Conservation (phyloP, 352 stramenopile genomes). For the Phytophthora quininea region DNA sequence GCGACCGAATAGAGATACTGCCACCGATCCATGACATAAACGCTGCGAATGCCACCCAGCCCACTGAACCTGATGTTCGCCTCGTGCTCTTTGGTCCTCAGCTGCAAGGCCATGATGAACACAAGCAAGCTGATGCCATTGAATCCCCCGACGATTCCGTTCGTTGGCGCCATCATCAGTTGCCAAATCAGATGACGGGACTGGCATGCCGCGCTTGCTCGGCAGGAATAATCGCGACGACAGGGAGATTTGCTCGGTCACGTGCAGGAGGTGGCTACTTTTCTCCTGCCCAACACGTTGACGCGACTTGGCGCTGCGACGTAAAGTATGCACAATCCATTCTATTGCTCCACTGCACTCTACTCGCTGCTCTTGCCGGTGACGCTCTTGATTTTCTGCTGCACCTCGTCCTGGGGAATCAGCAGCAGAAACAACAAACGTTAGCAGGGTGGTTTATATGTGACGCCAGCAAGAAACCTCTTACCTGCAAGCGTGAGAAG, state of each 20-base stretch:
- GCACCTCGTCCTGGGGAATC: constrained; percentile 42
- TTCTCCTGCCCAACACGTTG: not conserved
- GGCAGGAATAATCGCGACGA: not conserved
- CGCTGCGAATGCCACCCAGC: not conserved
- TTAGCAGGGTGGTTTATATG: constrained; percentile 4
- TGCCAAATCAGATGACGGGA: constrained; percentile 13
- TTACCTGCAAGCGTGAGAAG: constrained; percentile 77
- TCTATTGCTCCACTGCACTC: constrained; percentile 34
- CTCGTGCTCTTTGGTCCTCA: no score
- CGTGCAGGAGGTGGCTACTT: not conserved
- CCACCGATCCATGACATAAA: not conserved
- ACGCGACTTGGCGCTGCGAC: not conserved
- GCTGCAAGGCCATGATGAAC: no score
- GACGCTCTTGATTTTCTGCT: constrained; percentile 48
- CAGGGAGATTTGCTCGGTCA: no score
- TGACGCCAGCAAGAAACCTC: not conserved
- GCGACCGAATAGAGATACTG: not conserved
- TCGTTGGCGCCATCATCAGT: not conserved
- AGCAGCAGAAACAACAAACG: constrained; percentile 7
- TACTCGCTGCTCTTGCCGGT: constrained; percentile 36
- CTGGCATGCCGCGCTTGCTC: not conserved
- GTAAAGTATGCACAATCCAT: constrained; percentile 39
- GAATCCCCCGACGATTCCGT: not conserved
- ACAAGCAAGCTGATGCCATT: no score
- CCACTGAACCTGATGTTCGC: not conserved